Conservation (phyloP, 78 protist species). For the Dictyostelium discoideum region dicty_2.7 NC_007088.5:3401001-3401500, state of each 20-base stretch:
- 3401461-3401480: conserved; percentile 45
- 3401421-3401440: conserved; percentile 67
- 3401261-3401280: conserved; percentile 26
- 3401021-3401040: conserved; percentile 72
- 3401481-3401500: conserved; percentile 50
- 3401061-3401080: conserved; percentile 43
- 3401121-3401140: conserved; percentile 39
- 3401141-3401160: conserved; percentile 47
- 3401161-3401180: conserved; percentile 48
- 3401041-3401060: conserved; percentile 46
- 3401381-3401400: conserved; percentile 21
- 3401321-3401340: not conserved
- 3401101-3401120: conserved; percentile 65
- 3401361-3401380: conserved; percentile 35
- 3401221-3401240: not conserved
- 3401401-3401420: conserved; percentile 11
- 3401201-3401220: conserved; percentile 38
- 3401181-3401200: conserved; percentile 72
- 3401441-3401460: conserved; percentile 44
- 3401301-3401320: not conserved
- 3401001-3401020: conserved; percentile 41
- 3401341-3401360: conserved; percentile 14
- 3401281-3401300: conserved; percentile 33
- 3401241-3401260: conserved; percentile 29
- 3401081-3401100: conserved; percentile 28